phyloP scores from a whole-genome alignment of 2,329 filamentous ascomycete species.

The Colletotrichum gloeosporioides region DNA sequence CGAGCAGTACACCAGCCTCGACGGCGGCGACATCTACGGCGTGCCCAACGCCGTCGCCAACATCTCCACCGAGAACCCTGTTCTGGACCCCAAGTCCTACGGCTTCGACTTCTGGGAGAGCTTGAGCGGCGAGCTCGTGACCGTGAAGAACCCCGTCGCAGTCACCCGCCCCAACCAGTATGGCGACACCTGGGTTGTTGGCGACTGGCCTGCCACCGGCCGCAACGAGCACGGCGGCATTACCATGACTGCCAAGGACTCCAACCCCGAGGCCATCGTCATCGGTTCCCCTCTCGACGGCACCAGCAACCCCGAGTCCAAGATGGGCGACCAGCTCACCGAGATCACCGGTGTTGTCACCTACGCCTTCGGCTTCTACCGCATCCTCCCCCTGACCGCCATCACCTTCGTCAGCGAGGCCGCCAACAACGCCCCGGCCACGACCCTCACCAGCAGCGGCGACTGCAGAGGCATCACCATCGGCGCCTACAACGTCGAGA shows the following conservation, averaged over 20 bases:
- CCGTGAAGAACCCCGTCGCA: conserved; percentile 60
- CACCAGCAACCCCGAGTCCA: conserved; percentile 64
- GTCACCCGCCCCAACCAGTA: conserved; percentile 67
- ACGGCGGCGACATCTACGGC: conserved; percentile 68
- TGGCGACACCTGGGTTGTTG: conserved; percentile 73
- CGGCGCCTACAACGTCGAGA: conserved; percentile 74
- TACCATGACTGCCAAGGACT: conserved; percentile 66
- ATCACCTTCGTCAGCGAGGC: conserved; percentile 52
- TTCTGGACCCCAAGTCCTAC: conserved; percentile 63
- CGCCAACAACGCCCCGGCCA: conserved; percentile 53
- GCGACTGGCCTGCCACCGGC: conserved; percentile 68
- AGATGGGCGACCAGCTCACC: conserved; percentile 68
- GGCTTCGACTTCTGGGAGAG: conserved; percentile 80
- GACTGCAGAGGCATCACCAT: conserved; percentile 67
- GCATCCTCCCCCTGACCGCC: conserved; percentile 67
- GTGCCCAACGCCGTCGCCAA: conserved; percentile 67
- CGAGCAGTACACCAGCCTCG: conserved; percentile 64
- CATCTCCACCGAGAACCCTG: conserved; percentile 65
- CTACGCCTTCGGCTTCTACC: conserved; percentile 72
- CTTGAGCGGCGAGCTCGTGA: conserved; percentile 71
- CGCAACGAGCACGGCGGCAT: conserved; percentile 68
- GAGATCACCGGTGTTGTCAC: conserved; percentile 74
- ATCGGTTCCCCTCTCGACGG: conserved; percentile 71
- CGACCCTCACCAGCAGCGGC: conserved; percentile 58
- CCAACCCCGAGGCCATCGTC: conserved; percentile 72